Evolutionary conservation across 164 flowering plant genomes (phyloP), one percentile per base, ranked within the genome.

Genomic region (Dillenia suffruticosa): DNA sequence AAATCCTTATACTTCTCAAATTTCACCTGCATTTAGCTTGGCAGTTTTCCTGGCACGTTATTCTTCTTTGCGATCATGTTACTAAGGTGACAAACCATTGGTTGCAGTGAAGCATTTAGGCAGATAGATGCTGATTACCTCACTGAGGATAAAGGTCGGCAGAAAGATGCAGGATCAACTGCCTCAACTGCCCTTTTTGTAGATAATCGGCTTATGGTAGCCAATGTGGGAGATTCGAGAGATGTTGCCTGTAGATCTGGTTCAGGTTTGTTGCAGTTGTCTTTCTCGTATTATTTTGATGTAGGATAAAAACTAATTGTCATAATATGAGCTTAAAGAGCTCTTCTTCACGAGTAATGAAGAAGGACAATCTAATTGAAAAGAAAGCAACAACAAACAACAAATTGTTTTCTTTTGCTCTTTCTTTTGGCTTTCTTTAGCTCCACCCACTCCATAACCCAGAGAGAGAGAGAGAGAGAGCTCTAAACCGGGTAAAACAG

Each of bases 191-290:
- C 86, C 51, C 64, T 86, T 43, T 64, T 89, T 15, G 45, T 89
- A 10, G 85, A 86, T 9, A 78, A 84, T 50, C 68, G 80, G 49
- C 64, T 89, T 19, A 64, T 86, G 66, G 96, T 87, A 63, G 92
- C 96, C 60, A 89, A 89, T 81, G 96, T 89, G 63, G 96, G 96
- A 19, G 96, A 89, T 79, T 89, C 96, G 49, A 78, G 96, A 74
- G 92, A 81, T 9, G 92, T 89, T 61, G 89, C 85, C 44, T 75
- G 75, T 71, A 81, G 77, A 72, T 74, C 76, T 77, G 92, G 96
- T 68, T 74, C 88, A 79, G 92, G 96, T 86, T 61, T 19, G 71
- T 53, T 74, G 68, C 56, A 52, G 26, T 24, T 24, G 26, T 24
- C 26, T 24, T 24, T 24, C 26, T 24, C 26, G 1, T 24, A 3